Evolutionary conservation across 2,329 filamentous ascomycete genomes (phyloP), one percentile per base, ranked within the genome.

Genomic region (Sclerotinia subarctica): DNA sequence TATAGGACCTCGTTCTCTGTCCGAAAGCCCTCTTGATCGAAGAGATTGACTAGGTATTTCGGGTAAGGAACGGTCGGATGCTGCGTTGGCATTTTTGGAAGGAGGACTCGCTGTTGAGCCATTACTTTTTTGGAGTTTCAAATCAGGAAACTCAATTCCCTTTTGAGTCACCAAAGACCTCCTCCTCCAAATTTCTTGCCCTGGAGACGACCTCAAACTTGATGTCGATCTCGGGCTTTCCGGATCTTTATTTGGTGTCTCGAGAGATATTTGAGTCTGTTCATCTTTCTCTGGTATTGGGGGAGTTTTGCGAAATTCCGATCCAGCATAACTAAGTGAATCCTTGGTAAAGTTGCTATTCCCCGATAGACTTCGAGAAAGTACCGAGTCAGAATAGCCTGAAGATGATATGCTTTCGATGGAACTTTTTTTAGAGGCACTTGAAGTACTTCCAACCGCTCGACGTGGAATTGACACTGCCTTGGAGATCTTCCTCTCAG

Each of bases 51-150:
- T 67, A 57, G 71, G 71, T 42, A 70, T 29, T 49, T 68, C 24
- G 24, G 72, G 71, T 44, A 73, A 64, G 47, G 65, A 62, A 47
- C 70, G 71, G 46, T 74, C 68, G 17, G 64, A 62, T 38, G 17
- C 46, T 35, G 17, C 69, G 35, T 69, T 68, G 74, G 46, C 68
- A 67, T 56, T 73, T 72, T 58, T 74, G 72, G 54, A 68, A 68
- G 66, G 66, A 49, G 73, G 73, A 51, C 68, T 73, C 11, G 73
- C 73, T 2, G 76, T 77, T 35, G 75, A 75, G 17, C 76, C 75
- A 73, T 78, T 77, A 67, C 72, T 75, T 53, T 73, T 72, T 51
- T 72, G 58, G 38, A 77, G 70, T 46, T 76, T 76, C 42, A 78
- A 70, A 35, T 76, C 73, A 15, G 73, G 56, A 68, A 77, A 72